Evolutionary conservation across 1,284 basidiomycete genomes (phyloP).

Genomic region (Puccinia triticina): DNA sequence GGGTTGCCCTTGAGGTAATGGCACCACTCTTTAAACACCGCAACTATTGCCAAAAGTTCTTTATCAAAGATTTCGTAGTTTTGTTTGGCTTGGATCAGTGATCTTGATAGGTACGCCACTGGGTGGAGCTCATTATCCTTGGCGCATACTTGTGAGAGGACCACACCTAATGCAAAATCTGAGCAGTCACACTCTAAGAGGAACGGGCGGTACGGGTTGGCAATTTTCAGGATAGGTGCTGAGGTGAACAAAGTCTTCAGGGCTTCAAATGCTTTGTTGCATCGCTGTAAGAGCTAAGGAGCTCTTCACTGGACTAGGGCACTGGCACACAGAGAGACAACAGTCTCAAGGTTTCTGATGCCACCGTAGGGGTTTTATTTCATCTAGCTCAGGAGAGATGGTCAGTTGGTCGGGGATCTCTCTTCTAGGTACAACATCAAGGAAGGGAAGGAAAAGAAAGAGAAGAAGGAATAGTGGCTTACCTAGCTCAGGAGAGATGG

Average conservation of each 20-base stretch:
- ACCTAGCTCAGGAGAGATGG: too few relatives aligned
- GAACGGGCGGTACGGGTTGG: background rate
- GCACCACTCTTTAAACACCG: background rate
- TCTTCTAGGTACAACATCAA: too few relatives aligned
- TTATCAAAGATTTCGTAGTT: conserved; percentile 36
- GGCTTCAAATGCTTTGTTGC: background rate
- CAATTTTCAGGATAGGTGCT: conserved; percentile 23
- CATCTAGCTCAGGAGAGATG: too few relatives aligned
- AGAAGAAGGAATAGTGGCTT: too few relatives aligned
- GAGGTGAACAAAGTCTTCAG: background rate
- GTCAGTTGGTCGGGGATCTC: too few relatives aligned
- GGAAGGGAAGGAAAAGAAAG: too few relatives aligned
- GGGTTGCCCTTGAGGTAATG: too few relatives aligned
- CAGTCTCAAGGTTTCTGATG: too few relatives aligned
- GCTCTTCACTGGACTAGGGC: too few relatives aligned
- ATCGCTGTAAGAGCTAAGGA: too few relatives aligned
- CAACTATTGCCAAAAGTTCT: conserved; percentile 22
- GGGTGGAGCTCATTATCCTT: conserved; percentile 1
- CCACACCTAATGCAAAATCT: conserved; percentile 3
- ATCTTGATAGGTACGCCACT: conserved; percentile 6
- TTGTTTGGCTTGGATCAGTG: background rate
- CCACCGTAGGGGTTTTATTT: too few relatives aligned
- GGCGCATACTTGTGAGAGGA: background rate
- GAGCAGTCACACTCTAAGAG: conserved; percentile 37
- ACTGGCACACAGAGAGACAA: too few relatives aligned